Percentiles rank a stretch among this genome's conserved stretches.
These are phyloP conservation scores for Xylariaceae sp. DNA, from an alignment of 2,329 filamentous ascomycete species.

Conservation along the genomic window DNA sequence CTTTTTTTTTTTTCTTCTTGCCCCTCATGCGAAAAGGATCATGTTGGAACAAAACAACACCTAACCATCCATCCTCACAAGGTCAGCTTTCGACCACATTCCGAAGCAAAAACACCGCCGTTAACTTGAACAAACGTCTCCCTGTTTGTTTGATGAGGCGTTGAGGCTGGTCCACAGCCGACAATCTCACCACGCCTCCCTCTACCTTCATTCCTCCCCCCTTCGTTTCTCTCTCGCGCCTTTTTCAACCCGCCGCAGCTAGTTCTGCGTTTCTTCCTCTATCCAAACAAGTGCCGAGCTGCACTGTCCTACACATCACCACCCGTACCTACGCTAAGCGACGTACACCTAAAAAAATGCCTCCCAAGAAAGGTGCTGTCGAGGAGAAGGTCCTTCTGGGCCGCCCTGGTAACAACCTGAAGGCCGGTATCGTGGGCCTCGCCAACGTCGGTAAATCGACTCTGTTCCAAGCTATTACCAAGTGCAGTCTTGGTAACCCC, in stretches of 20 bases:
- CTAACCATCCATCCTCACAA: conserved; percentile 17
- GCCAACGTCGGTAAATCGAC: conserved; percentile 99
- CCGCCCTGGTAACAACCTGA: conserved; percentile 95
- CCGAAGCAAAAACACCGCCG: conserved; percentile 17
- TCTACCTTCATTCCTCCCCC: conserved; percentile 44
- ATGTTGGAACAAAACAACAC: conserved; percentile 11
- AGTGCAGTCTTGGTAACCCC: conserved; percentile 95
- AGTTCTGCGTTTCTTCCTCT: conserved; percentile 65
- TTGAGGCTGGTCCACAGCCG: conserved; percentile 49
- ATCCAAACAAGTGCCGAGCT: conserved; percentile 54
- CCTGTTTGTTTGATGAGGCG: conserved; percentile 19
- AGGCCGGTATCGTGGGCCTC: conserved; percentile 99
- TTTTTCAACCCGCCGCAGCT: conserved; percentile 65
- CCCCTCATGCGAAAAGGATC: conserved; percentile 26
- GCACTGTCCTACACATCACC: conserved; percentile 52
- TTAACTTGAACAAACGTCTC: conserved; percentile 34
- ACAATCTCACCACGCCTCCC: conserved; percentile 51
- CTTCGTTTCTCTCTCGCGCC: conserved; percentile 60
- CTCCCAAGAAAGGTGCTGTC: conserved; percentile 89
- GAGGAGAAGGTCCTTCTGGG: conserved; percentile 97
- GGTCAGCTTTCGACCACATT: conserved; percentile 30
- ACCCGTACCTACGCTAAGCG: conserved; percentile 65
- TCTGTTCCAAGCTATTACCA: conserved; percentile 99
- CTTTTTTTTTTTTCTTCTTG: conserved; percentile 36
- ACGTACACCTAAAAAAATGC: conserved; percentile 71